Evolutionary conservation across 306 rosid species (phyloP).

Genomic region (Heteromeles arbutifolia): DNA sequence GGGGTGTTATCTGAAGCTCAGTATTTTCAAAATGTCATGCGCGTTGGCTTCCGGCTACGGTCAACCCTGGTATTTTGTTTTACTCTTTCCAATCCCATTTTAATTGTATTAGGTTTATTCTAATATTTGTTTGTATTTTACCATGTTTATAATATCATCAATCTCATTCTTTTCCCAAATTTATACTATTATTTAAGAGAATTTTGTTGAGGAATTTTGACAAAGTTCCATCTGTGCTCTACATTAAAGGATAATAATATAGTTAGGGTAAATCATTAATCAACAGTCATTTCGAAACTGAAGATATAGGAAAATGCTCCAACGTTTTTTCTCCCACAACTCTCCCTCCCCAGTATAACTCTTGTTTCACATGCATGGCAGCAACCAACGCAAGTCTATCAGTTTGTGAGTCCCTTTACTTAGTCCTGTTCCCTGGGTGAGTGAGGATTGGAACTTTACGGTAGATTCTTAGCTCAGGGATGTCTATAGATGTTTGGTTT

Average conservation of each 20-base stretch:
- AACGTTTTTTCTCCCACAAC: background rate
- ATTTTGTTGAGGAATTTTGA: background rate
- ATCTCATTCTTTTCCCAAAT: background rate
- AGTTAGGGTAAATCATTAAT: background rate
- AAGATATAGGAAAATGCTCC: too few species aligned
- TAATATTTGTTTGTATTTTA: background rate
- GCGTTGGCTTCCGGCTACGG: conserved; percentile 76
- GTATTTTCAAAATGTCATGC: conserved; percentile 96
- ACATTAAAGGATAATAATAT: background rate
- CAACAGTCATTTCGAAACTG: background rate
- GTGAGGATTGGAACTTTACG: background rate
- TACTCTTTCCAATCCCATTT: background rate
- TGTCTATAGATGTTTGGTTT: background rate
- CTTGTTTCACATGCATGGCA: background rate
- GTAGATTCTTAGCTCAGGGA: background rate
- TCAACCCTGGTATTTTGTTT: conserved; percentile 64
- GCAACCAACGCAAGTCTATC: background rate
- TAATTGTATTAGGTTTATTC: background rate
- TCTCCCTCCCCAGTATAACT: background rate
- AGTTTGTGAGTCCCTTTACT: background rate
- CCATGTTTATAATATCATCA: background rate
- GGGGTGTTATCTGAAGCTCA: conserved; percentile 95
- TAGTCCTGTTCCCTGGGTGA: background rate
- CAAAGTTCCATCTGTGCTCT: background rate
- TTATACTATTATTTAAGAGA: background rate